Evolutionary conservation across 2,329 filamentous ascomycete genomes (phyloP).

Genomic region (Aspergillus terreus): DNA sequence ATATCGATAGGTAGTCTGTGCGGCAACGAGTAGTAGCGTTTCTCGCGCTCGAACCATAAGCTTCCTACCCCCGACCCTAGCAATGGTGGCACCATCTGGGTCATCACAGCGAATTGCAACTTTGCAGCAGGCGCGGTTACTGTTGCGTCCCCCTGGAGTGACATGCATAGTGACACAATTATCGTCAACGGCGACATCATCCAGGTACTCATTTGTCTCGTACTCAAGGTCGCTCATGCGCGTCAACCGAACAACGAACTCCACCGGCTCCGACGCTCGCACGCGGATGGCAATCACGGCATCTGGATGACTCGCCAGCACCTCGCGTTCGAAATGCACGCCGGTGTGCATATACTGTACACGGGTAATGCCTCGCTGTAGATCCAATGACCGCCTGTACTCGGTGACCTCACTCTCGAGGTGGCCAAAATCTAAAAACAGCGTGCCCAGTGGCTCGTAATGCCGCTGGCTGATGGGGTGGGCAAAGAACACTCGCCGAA

Average conservation of each 20-base stretch:
- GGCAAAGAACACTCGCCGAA: conserved; percentile 42
- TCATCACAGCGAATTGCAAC: conserved; percentile 25
- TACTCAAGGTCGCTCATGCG: conserved; percentile 42
- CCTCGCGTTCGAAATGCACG: conserved; percentile 33
- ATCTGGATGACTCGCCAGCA: conserved; percentile 43
- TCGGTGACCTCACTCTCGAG: conserved; percentile 18
- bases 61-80: conserved; percentile 30
- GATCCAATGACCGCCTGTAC: conserved; percentile 41
- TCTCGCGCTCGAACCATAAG: conserved; percentile 36
- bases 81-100: conserved; percentile 17
- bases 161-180: conserved; percentile 35
- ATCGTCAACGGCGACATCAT: conserved; percentile 29
- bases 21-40: conserved; percentile 36
- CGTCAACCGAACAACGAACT: conserved; percentile 29
- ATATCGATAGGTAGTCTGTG: conserved; percentile 39
- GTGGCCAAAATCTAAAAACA: conserved; percentile 43
- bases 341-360: conserved; percentile 37
- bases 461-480: conserved; percentile 45
- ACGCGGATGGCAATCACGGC: conserved; percentile 37
- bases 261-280: conserved; percentile 15
- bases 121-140: conserved; percentile 31
- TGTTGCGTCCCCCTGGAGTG: conserved; percentile 35
- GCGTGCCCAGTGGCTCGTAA: conserved; percentile 45
- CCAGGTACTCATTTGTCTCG: conserved; percentile 45
- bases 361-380: conserved; percentile 33